Percentiles rank a stretch among this genome's conserved stretches.
These are phyloP conservation scores for Coprinopsis marcescibilis DNA, from an alignment of 768 basidiomycete genomes.

Conservation along the genomic window DNA sequence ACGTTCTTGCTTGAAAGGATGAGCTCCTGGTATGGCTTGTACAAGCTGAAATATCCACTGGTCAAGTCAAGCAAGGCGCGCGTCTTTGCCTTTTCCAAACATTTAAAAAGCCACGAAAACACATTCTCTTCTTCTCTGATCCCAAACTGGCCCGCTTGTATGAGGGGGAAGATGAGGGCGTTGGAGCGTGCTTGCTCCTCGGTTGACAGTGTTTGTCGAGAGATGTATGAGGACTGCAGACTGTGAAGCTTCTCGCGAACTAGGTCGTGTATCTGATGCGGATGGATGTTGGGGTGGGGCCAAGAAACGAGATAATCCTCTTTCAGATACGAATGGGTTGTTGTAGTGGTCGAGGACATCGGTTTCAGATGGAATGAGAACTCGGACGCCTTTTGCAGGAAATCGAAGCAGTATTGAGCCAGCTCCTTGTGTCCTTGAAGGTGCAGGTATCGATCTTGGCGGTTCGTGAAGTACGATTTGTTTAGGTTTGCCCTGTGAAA, in stretches of 20 bases:
- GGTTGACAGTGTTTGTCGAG: not conserved
- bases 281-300: slow-evolving; percentile 59
- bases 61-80: slow-evolving; percentile 73
- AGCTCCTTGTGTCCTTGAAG: slow-evolving; percentile 56
- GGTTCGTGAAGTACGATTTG: slow-evolving; percentile 87
- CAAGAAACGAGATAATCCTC: slow-evolving; percentile 56
- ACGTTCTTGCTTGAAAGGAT: slow-evolving; percentile 53
- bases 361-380: slow-evolving; percentile 65
- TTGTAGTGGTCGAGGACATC: not conserved
- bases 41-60: slow-evolving; percentile 92
- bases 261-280: slow-evolving; percentile 60
- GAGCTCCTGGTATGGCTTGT: slow-evolving; percentile 69
- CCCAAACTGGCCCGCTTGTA: slow-evolving; percentile 86
- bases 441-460: slow-evolving; percentile 91
- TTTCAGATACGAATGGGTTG: slow-evolving; percentile 25
- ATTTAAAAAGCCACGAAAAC: slow-evolving; percentile 53
- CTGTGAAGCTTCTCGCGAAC: slow-evolving; percentile 49
- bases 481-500: slow-evolving; percentile 81
- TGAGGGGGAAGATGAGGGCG: slow-evolving; percentile 70
- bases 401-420: slow-evolving; percentile 80
- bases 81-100: slow-evolving; percentile 23
- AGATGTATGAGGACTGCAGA: slow-evolving; percentile 48
- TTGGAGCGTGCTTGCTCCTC: slow-evolving; percentile 7
- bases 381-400: slow-evolving; percentile 57
- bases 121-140: slow-evolving; percentile 79